phyloP scores from a whole-genome alignment of 1,284 basidiomycete genomes.

The Stereum hirsutum region DNA sequence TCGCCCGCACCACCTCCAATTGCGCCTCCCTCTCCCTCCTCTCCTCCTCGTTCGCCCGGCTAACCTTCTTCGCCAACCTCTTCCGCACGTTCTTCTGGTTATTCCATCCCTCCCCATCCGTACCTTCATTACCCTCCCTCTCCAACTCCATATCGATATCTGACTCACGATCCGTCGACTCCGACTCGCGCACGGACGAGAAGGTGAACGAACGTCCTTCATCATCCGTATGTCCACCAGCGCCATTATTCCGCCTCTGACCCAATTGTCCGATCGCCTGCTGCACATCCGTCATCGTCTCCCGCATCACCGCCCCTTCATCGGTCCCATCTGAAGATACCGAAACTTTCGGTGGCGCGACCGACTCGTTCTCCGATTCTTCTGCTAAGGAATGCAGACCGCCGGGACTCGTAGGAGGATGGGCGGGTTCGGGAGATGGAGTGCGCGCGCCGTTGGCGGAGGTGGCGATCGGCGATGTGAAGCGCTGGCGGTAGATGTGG shows the following conservation, averaged over 20 bases:
- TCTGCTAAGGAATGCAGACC: no score
- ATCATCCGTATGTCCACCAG: conserved; percentile 33
- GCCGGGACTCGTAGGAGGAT: background rate
- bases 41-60: conserved; percentile 40
- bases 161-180: conserved; percentile 43
- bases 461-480: background rate
- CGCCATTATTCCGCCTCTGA: no score
- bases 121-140: no score
- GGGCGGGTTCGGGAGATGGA: background rate
- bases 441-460: background rate
- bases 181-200: conserved; percentile 46
- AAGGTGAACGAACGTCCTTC: conserved; percentile 70
- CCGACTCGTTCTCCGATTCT: no score
- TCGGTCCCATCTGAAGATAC: no score
- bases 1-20: conserved; percentile 32
- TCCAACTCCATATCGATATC: conserved; percentile 47
- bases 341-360: no score
- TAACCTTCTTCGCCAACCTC: conserved; percentile 70
- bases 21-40: background rate
- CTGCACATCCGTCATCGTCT: conserved; percentile 83
- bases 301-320: conserved; percentile 64
- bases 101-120: conserved; percentile 29
- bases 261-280: conserved; percentile 77
- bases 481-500: background rate
- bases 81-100: conserved; percentile 61